Evolutionary conservation across 768 basidiomycete genomes (phyloP).

Genomic region (Russula brevipes): DNA sequence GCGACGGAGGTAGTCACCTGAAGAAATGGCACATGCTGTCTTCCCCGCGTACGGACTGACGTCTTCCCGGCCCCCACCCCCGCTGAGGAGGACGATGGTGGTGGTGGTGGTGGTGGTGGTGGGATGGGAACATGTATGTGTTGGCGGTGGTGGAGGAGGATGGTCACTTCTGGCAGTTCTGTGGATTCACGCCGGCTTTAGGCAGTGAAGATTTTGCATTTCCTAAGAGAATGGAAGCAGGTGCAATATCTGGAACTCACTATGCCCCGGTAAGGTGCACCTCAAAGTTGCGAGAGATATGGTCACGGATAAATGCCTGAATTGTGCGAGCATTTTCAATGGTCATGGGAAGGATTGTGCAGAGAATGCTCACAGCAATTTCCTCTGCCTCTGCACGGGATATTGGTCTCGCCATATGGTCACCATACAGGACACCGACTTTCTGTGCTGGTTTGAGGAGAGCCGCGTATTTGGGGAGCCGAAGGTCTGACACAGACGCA

Average conservation of each 20-base stretch:
- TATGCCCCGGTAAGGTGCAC: constrained; percentile 50
- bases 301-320: constrained; percentile 47
- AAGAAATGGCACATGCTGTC: constrained; percentile 28
- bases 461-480: constrained; percentile 33
- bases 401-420: constrained; percentile 36
- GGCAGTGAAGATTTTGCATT: not conserved
- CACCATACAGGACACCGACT: constrained; percentile 38
- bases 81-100: not conserved
- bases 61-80: not conserved
- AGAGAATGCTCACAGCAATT: constrained; percentile 37
- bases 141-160: constrained; percentile 45
- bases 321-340: not conserved
- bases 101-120: constrained; percentile 21
- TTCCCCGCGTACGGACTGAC: constrained; percentile 6
- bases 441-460: constrained; percentile 39
- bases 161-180: constrained; percentile 36
- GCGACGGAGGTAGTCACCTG: constrained; percentile 20
- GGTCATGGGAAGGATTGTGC: not conserved
- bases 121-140: constrained; percentile 42
- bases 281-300: constrained; percentile 45
- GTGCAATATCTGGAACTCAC: constrained; percentile 36
- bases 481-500: constrained; percentile 39
- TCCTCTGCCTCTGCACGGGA: constrained; percentile 40
- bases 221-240: not conserved
- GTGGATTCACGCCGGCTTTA: constrained; percentile 45